Evolutionary conservation across 441 rosid genomes (phyloP), one percentile per base, ranked within the genome.

Genomic region (Codiaeum variegatum): DNA sequence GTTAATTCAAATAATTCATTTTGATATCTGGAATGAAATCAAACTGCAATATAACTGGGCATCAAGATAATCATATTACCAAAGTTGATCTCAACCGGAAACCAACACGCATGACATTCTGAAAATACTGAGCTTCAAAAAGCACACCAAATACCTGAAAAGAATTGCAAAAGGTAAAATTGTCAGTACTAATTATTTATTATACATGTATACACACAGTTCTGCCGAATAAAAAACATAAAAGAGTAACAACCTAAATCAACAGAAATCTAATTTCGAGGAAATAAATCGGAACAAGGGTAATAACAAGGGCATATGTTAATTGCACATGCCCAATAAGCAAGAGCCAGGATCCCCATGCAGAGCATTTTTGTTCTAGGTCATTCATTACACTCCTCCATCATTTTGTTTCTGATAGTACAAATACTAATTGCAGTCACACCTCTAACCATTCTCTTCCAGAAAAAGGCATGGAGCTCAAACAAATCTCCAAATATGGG

Each of bases 71-170:
- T 51, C 59, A 75, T 76, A 73, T 88, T 89, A 96, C 99, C 96
- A 96, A 73, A 63, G 99, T 88, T 78, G 99, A 85, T 83, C 99
- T 88, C 72, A 94, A 86, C 77, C 97, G 88, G 78, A 81, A 96
- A 73, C 99, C 99, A 72, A 88, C 92, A 71, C 99, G 97, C 94
- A 96, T 83, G 75, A 93, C 97, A 90, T 96, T 96, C 86, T 88
- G 91, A 76, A 96, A 94, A 84, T 94, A 96, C 71, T 96, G 99
- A 75, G 98, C 98, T 88, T 96, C 99, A 73, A 73, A 89, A 60
- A 96, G 81, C 75, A 93, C 99, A 0, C 98, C 98, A 61, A 92
- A 69, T 55, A 87, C 90, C 99, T 96, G 93, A 71, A 80, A 62
- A 77, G 75, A 63, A 73, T 77, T 34, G 8, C 62, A 76, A 44